Evolutionary conservation across 2,329 filamentous ascomycete genomes (phyloP), one percentile per base, ranked within the genome.

Genomic region (Colletotrichum viniferum): DNA sequence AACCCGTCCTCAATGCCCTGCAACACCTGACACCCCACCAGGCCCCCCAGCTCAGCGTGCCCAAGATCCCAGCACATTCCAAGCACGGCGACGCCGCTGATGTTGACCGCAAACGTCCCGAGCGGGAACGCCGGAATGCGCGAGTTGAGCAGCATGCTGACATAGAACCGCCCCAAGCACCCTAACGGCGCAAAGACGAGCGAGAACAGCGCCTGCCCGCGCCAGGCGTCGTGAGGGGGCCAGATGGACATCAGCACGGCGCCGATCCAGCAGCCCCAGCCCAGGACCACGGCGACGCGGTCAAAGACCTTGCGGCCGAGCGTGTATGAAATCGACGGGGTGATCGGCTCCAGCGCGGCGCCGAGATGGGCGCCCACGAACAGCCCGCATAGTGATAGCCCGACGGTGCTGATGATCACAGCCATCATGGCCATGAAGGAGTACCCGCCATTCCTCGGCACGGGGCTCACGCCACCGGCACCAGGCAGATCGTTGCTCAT

Each of bases 31-130:
- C 93, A 96, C 1, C 91, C 92, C 0, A 92, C 80, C 2, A 90
- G 81, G 2, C 90, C 89, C 6, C 86, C 87, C 2, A 88, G 77
- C 0, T 88, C 89, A 0, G 88, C 89, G 80, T 95, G 95, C 77
- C 95, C 94, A 66, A 98, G 85, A 80, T 97, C 94, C 86, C 91
- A 98, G 34, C 92, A 90, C 89, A 95, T 92, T 16, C 91, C 96
- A 65, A 97, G 83, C 18, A 98, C 84, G 0, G 89, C 89, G 0
- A 95, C 96, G 6, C 96, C 96, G 16, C 93, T 82, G 6, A 97
- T 87, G 80, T 98, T 98, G 32, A 94, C 95, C 0, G 87, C 85
- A 79, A 98, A 98, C 0, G 96, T 98, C 4, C 96, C 96, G 0
- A 98, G 83, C 0, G 96, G 96, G 78, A 98, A 98, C 0, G 89